Percentiles rank a stretch among this genome's conserved stretches.
These are phyloP conservation scores for Crithidia bombi DNA, from an alignment of 208 protist genomes.

Conservation along the genomic window DNA sequence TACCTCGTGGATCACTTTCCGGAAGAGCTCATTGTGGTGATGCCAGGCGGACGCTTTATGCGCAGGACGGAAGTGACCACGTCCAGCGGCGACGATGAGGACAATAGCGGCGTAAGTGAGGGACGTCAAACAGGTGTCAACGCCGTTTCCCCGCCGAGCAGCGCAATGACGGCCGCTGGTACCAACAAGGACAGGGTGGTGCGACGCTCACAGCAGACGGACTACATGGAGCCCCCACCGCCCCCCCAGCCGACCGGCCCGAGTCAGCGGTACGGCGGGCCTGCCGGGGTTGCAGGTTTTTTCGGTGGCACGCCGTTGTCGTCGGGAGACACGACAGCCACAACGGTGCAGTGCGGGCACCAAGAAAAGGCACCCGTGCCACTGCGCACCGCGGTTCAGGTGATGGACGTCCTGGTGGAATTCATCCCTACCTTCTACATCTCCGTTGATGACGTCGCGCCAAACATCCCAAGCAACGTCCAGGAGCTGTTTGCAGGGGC, in stretches of 20 bases:
- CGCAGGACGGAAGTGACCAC: neutral
- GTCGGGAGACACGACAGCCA: neutral
- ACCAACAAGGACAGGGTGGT: neutral
- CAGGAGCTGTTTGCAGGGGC: slow-evolving; percentile 57
- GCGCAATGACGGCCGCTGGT: neutral
- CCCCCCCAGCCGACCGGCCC: slow-evolving; percentile 28
- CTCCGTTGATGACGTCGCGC: slow-evolving; percentile 47
- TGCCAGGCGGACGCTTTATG: slow-evolving; percentile 7
- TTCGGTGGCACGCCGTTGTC: neutral
- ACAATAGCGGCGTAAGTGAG: no score
- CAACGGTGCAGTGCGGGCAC: neutral
- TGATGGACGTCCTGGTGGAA: slow-evolving; percentile 67
- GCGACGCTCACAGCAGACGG: neutral
- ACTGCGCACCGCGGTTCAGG: slow-evolving; percentile 45
- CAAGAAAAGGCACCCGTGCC: neutral
- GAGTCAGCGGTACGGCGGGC: slow-evolving; percentile 10
- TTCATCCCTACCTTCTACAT: slow-evolving; percentile 89
- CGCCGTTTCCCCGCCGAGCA: no score
- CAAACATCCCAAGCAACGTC: slow-evolving; percentile 52
- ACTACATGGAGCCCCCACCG: slow-evolving; percentile 27
- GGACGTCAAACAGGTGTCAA: no score
- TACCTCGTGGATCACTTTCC: slow-evolving; percentile 19
- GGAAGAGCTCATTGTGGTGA: slow-evolving; percentile 3
- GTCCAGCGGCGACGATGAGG: no score
- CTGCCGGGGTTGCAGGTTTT: neutral